Evolutionary conservation across 805 yeast species (phyloP), one percentile per base, ranked within the genome.

Genomic region (Wilhelminamyces savonicus): DNA sequence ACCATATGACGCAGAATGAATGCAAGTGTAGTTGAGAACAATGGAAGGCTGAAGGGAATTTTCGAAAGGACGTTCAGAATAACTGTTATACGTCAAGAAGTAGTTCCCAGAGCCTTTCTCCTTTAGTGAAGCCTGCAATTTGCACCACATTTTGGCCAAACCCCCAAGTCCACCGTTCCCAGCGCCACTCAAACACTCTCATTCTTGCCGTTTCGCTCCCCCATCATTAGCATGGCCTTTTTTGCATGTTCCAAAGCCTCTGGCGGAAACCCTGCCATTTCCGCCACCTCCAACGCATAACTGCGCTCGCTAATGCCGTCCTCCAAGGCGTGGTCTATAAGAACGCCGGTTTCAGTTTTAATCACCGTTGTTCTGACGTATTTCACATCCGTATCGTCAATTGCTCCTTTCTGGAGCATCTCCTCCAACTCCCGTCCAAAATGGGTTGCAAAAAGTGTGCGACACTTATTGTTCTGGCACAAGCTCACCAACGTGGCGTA

Each of bases 391-490:
- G 26, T 40, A 4, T 27, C 23, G 1, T 35, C 31, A 7, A 29
- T 21, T 4, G 29, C 30, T 9, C 28, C 31, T 16, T 40, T 23
- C 16, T 17, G 14, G 25, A 64, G 40, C 13, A 80, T 45, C 0
- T 48, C 37, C n/a, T 66, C 48, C 11, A 64, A 39, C 29, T 64
- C 71, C 14, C 36, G 44, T 1, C 69, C 71, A 55, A 78, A 87
- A 62, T 87, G 96, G 0, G 96, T 87, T 1, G 96, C 95, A 64
- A 87, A 87, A n/a, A 87, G 57, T 0, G 88, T 68, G 16, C 90
- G 66, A 43, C 92, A 79, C 41, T 71, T 63, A 40, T 78, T 82
- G 4, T 51, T 50, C 13, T 58, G 52, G 10, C 74, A 41, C 31
- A 87, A 54, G 45, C 77, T 72, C 23, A 71, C 52, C 27, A 87